Percentiles rank a stretch among this genome's conserved stretches.
phyloP scores from a whole-genome alignment of 2,329 filamentous ascomycete genomes.

The Trematosphaeria pertusa region DNA sequence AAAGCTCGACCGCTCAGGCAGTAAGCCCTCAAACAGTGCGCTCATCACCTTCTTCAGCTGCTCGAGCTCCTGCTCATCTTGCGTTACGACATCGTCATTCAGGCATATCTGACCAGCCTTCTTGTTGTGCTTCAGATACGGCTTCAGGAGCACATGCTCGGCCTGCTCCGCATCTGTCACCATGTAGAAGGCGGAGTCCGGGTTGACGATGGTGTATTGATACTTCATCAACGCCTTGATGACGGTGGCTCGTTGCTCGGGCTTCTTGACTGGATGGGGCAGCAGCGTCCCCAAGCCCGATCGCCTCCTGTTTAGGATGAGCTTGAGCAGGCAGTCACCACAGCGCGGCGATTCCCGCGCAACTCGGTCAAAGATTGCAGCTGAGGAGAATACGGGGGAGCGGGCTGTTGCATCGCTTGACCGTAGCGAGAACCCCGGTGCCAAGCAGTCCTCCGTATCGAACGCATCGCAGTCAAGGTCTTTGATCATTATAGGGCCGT shows the following conservation, averaged over 20 bases:
- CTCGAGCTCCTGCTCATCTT: slow-evolving; percentile 43
- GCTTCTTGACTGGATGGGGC: slow-evolving; percentile 39
- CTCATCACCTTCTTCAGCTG: slow-evolving; percentile 46
- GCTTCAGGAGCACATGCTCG: slow-evolving; percentile 46
- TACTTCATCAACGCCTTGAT: slow-evolving; percentile 52
- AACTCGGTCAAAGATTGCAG: slow-evolving; percentile 50
- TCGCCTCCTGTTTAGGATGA: slow-evolving; percentile 45
- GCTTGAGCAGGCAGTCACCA: slow-evolving; percentile 53
- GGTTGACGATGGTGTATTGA: slow-evolving; percentile 51
- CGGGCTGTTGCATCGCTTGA: slow-evolving; percentile 42
- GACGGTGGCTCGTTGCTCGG: slow-evolving; percentile 42
- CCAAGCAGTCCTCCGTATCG: slow-evolving; percentile 51
- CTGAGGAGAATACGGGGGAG: slow-evolving; percentile 49
- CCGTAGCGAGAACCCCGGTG: slow-evolving; percentile 50
- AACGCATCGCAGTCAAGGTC: slow-evolving; percentile 52
- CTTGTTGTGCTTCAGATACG: slow-evolving; percentile 43
- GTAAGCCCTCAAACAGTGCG: slow-evolving; percentile 44
- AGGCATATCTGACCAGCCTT: slow-evolving; percentile 51
- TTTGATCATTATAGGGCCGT: slow-evolving; percentile 51
- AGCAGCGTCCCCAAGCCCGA: slow-evolving; percentile 49
- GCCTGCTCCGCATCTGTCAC: slow-evolving; percentile 55
- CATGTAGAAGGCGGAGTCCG: slow-evolving; percentile 53
- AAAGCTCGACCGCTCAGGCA: slow-evolving; percentile 27
- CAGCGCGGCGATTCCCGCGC: slow-evolving; percentile 49
- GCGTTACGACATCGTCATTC: slow-evolving; percentile 53